These are phyloP conservation scores for Brasilioporus rufonigricans DNA, from an alignment of 768 basidiomycete species.

Conservation along the genomic window DNA sequence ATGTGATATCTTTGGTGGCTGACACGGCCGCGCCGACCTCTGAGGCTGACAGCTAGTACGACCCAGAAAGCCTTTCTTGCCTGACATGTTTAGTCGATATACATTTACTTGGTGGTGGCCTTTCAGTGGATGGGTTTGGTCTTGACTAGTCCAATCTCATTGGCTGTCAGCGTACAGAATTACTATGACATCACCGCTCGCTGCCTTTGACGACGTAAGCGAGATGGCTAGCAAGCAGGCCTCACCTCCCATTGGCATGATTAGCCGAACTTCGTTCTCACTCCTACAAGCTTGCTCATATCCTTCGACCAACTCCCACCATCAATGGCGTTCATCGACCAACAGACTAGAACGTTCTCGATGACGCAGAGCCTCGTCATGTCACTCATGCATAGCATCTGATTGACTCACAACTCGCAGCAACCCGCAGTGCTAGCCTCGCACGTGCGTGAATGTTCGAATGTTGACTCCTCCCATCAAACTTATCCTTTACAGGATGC, in stretches of 20 bases:
- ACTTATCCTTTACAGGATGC: not conserved
- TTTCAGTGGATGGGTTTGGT: not conserved
- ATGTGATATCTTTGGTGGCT: conserved; percentile 19
- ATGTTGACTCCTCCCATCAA: not conserved
- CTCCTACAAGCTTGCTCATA: not conserved
- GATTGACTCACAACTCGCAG: not conserved
- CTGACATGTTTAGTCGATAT: no score
- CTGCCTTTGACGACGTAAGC: not conserved
- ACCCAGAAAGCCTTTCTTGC: not conserved
- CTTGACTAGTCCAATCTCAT: not conserved
- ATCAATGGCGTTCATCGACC: not conserved
- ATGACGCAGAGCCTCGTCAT: not conserved
- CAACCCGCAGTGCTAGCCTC: not conserved
- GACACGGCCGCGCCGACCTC: conserved; percentile 7
- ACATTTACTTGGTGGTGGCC: not conserved
- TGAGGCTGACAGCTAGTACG: conserved; percentile 17
- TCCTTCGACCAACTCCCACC: no score
- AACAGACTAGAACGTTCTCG: not conserved
- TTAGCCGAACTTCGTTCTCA: not conserved
- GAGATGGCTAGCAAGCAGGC: no score
- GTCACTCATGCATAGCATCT: not conserved
- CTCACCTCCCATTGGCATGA: no score
- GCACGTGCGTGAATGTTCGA: not conserved
- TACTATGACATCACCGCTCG: no score
- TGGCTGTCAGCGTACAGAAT: no score